Base-by-base conservation (phyloP, 1,284 basidiomycete species). In the Marasmius sp. region DNA sequence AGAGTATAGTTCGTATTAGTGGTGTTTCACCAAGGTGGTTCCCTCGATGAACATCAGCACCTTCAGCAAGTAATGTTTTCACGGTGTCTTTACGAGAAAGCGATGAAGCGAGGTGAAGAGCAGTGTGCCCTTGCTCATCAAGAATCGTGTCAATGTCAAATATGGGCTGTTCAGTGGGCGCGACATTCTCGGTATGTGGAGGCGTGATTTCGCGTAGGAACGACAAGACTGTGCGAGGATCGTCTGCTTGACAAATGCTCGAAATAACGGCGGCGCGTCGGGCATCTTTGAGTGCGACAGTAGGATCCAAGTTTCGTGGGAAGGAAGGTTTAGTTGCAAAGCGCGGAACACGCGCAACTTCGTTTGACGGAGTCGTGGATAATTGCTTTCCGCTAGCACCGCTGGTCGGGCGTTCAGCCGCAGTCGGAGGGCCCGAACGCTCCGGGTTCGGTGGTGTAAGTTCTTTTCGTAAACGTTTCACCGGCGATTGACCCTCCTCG, bases 1-100 rank as follows among this genome's bases (percentile, higher is more conserved):
- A 91, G 53, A 99, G 85, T 60, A 95, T 92, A 0, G 95, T 91
- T 50, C 97, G 90, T 57, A 98, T 94, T 27, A 99, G 85, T 1
- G 97, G 89, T 0, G 97, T 98, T 76, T 99, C 97, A 57, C 97
- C 97, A 6, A 91, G 87, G 71, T 92, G 91, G 76, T 99, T 99
- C 2, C 95, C 95, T 33, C 93, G 85, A 67, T 94, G 85, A 18
- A 94, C 81, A 71, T 98, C 95, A 2, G 95, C 93, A 34, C 94
- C 93, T 43, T 83, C 80, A 9, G 77, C 78, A 64, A 92, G 82
- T 58, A 95, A 84, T 43, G 87, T 87, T 47, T 86, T 84, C 14
- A 93, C 85, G 27, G 85, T 86, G 16, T 81, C 76, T 60, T 87
- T 80, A 27, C 92, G 85, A 2, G 89, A 94, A 49, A 98, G 82